Base-by-base conservation (phyloP, 345 rosid species). In the Eucalyptus brandiana region DNA sequence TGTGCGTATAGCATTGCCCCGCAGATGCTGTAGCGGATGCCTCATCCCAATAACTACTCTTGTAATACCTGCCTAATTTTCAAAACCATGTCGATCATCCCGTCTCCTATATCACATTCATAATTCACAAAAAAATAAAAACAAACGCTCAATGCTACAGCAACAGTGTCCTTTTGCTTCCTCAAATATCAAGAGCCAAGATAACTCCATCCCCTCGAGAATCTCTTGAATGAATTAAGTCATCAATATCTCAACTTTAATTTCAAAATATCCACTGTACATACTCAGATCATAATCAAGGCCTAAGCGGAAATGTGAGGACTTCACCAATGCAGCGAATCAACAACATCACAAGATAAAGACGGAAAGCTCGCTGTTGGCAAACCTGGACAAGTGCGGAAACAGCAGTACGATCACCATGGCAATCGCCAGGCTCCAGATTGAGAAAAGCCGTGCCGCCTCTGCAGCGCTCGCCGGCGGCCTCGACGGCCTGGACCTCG, bases 351-450 rank as follows among this genome's bases (percentile, higher is more conserved):
- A 86, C 62, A 26, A 58, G 60, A 58, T 6, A 51, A 47, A 87
- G 87, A 86, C 56, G 76, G 45, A 51, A 69, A 54, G 32, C 15
- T 40, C n/a, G 9, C 6, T 30, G 54, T 40, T 6, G 87, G 86
- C 86, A 67, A 91, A 96, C 99, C 99, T 97, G 93, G 93, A 97
- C 95, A 88, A 97, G 97, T 92, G 98, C 95, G 87, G 98, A 97
- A 88, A 96, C 95, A 9, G 99, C 98, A 60, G 95, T 88, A 89
- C 92, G 92, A 88, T 97, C 99, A 54, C 98, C 99, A 89, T 97
- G 96, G 93, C 98, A 97, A 90, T 97, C 99, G 37, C 98, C 99
- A 45, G 99, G 96, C 93, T 97, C 98, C 96, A 97, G 89, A 89
- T 96, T 97, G 47, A 97, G 91, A 92, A 94, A 97, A 83, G 98